Percentiles rank a stretch among this genome's conserved stretches.
Conservation (phyloP, 768 basidiomycete genomes). For the Hericium coralloides region DNA sequence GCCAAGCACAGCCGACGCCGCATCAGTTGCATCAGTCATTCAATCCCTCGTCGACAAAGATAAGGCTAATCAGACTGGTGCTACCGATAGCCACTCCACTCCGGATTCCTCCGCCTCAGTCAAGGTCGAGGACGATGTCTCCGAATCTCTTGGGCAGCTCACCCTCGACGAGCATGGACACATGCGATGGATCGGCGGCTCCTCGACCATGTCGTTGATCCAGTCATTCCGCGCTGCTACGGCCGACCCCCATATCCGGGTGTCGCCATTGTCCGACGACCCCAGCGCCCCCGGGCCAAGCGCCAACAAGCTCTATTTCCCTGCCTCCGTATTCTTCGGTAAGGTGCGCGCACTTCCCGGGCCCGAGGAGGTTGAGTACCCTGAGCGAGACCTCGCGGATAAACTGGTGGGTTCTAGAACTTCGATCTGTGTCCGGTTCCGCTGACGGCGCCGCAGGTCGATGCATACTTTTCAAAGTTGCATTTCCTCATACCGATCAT, state of each 20-base stretch:
- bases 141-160: constrained; percentile 80
- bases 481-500: constrained; percentile 86
- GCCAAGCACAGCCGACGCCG: constrained; percentile 5
- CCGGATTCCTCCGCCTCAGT: constrained; percentile 35
- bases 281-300: constrained; percentile 51
- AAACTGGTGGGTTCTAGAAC: constrained; percentile 52
- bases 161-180: constrained; percentile 86
- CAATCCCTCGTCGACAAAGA: constrained; percentile 18
- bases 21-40: constrained; percentile 13
- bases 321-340: constrained; percentile 80
- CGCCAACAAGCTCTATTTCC: constrained; percentile 71
- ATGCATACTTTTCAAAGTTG: constrained; percentile 79
- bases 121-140: constrained; percentile 66
- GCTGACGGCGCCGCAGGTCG: constrained; percentile 43
- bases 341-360: constrained; percentile 75
- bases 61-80: constrained; percentile 5
- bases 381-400: constrained; percentile 77
- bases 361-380: constrained; percentile 83
- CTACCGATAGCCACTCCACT: constrained; percentile 16
- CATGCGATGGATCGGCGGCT: constrained; percentile 88
- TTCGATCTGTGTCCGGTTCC: constrained; percentile 6
- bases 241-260: constrained; percentile 62
- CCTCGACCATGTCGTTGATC: constrained; percentile 86
- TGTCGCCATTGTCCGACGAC: constrained; percentile 81
- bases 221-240: constrained; percentile 78